These are phyloP conservation scores for Aspergillus ustus DNA, from an alignment of 2,329 filamentous ascomycete species.

Conservation along the genomic window DNA sequence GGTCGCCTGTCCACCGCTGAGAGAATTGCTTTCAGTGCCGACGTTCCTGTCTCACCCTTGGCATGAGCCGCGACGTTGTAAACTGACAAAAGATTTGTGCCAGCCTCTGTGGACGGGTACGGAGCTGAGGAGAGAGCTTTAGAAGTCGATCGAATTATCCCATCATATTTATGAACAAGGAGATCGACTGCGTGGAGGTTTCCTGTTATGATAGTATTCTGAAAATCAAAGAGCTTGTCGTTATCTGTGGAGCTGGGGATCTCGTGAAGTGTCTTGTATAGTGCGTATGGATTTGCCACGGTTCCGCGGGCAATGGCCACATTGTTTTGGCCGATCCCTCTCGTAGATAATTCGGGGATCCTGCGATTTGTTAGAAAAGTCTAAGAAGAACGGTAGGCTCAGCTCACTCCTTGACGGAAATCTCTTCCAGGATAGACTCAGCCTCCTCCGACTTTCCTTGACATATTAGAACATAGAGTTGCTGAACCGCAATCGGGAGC, in stretches of 20 bases:
- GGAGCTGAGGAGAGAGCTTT: conserved; percentile 54
- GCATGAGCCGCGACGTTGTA: conserved; percentile 77
- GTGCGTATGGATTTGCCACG: conserved; percentile 60
- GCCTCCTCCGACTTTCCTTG: conserved; percentile 62
- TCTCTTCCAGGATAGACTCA: conserved; percentile 54
- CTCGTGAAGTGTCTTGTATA: conserved; percentile 60
- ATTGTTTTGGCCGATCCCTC: conserved; percentile 65
- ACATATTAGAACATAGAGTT: conserved; percentile 62
- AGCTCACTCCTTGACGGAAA: conserved; percentile 56
- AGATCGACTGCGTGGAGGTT: conserved; percentile 63
- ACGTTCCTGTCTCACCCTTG: conserved; percentile 62
- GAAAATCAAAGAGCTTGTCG: conserved; percentile 64
- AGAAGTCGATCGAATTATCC: conserved; percentile 60
- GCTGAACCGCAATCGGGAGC: conserved; percentile 64
- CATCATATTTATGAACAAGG: conserved; percentile 63
- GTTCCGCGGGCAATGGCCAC: conserved; percentile 53
- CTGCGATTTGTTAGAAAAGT: conserved; percentile 36
- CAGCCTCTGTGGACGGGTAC: conserved; percentile 55
- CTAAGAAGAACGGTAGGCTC: not conserved
- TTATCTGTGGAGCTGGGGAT: conserved; percentile 52
- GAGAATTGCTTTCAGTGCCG: conserved; percentile 71
- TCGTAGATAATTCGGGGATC: conserved; percentile 62
- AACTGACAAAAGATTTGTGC: conserved; percentile 62
- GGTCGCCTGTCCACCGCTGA: conserved; percentile 74
- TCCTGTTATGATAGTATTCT: conserved; percentile 57